Conservation (phyloP, 1,284 basidiomycete species). For the Tremellales sp. region DNA sequence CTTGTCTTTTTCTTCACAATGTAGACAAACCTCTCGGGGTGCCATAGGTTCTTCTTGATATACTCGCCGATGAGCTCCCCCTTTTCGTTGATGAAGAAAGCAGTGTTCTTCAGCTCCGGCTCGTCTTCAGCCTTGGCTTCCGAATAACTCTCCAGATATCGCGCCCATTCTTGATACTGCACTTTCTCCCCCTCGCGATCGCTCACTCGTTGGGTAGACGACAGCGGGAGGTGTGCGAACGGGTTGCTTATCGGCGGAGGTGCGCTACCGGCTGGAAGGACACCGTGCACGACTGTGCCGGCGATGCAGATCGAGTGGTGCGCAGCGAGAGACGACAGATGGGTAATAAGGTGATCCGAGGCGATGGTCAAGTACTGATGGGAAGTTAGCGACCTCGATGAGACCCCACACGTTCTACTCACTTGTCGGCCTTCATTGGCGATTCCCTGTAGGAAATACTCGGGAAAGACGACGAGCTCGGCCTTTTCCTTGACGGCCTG, state of each 20-base stretch:
- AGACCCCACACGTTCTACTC: conserved; percentile 9
- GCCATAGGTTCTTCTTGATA: conserved; percentile 48
- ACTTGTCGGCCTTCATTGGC: conserved; percentile 37
- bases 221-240: conserved; percentile 29
- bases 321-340: conserved; percentile 28
- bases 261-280: conserved; percentile 7
- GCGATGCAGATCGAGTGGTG: conserved; percentile 30
- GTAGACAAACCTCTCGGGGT: conserved; percentile 42
- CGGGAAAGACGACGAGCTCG: conserved; percentile 46
- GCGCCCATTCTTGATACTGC: conserved; percentile 26
- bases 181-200: conserved; percentile 5
- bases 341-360: conserved; percentile 24
- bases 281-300: conserved; percentile 41
- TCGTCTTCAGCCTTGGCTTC: conserved; percentile 15
- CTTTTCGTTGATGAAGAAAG: conserved; percentile 42
- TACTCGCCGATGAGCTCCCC: conserved; percentile 36
- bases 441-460: conserved; percentile 48
- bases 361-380: conserved; percentile 42
- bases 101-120: conserved; percentile 35
- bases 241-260: conserved; percentile 23
- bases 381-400: neutral
- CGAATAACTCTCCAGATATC: conserved; percentile 25
- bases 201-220: neutral
- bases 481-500: conserved; percentile 23
- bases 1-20: neutral